Conservation (phyloP, 352 stramenopile genomes). For the Phytopythium delawarense region DNA sequence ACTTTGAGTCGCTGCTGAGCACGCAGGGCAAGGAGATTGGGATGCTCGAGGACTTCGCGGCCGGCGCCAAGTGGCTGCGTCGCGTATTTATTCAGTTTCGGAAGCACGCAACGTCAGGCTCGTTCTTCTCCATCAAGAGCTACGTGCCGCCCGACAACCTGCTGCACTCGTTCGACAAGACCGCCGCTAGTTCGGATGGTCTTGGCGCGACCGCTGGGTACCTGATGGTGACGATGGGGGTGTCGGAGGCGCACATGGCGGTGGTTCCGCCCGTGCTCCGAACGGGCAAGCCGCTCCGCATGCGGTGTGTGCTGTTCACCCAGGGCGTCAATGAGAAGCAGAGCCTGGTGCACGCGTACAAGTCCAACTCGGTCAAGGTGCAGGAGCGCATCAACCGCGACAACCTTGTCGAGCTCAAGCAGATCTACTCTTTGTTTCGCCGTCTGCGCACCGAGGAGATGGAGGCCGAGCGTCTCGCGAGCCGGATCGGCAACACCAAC, state of each 20-base stretch:
- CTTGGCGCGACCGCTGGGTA: slow-evolving; percentile 21
- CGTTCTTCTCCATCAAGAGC: slow-evolving; percentile 58
- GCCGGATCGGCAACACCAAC: background rate
- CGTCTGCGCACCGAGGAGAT: slow-evolving; percentile 40
- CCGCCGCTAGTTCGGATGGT: background rate
- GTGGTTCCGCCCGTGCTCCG: slow-evolving; percentile 44
- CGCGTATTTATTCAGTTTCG: slow-evolving; percentile 79
- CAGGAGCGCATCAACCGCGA: slow-evolving; percentile 83
- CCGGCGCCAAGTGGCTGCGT: slow-evolving; percentile 73
- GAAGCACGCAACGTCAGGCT: slow-evolving; percentile 30
- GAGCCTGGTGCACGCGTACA: slow-evolving; percentile 75
- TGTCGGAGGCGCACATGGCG: slow-evolving; percentile 45
- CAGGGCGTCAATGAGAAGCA: slow-evolving; percentile 87
- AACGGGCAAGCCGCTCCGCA: slow-evolving; percentile 41
- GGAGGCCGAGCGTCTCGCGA: slow-evolving; percentile 18
- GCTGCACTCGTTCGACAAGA: slow-evolving; percentile 4
- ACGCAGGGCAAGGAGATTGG: slow-evolving; percentile 93
- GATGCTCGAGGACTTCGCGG: slow-evolving; percentile 92
- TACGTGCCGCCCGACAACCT: slow-evolving; percentile 32
- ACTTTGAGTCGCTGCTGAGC: slow-evolving; percentile 84
- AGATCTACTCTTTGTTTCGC: slow-evolving; percentile 54
- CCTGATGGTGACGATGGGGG: slow-evolving; percentile 64
- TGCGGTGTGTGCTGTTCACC: slow-evolving; percentile 72
- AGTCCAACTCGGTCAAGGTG: slow-evolving; percentile 66
- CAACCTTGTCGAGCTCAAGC: slow-evolving; percentile 61